Conservation (phyloP, 805 yeast species). For the Hanseniaspora lindneri region DNA sequence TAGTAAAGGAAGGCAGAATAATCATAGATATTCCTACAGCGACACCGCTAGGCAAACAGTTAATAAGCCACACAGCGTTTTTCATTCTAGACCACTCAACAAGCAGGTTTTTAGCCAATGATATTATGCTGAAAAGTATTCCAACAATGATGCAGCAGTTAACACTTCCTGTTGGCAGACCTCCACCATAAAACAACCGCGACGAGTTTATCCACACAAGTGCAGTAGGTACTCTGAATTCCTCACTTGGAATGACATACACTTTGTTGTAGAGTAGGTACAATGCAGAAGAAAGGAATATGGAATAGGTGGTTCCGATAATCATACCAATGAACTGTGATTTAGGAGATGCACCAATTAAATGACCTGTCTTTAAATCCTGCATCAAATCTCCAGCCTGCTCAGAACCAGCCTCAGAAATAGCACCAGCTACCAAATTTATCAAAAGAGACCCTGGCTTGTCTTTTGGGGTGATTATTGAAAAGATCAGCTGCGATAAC, state of each 20-base stretch:
- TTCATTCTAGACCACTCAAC: conserved; percentile 31
- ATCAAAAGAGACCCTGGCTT: conserved; percentile 75
- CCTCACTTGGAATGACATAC: conserved; percentile 71
- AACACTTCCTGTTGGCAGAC: conserved; percentile 69
- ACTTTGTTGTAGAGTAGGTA: conserved; percentile 70
- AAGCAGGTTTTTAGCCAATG: conserved; percentile 50
- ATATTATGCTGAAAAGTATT: conserved; percentile 51
- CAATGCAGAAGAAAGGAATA: conserved; percentile 65
- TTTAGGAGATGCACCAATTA: conserved; percentile 80
- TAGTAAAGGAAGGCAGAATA: conserved; percentile 83
- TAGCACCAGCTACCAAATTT: conserved; percentile 88
- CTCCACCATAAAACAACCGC: conserved; percentile 79
- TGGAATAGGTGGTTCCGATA: conserved; percentile 78
- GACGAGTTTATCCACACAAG: conserved; percentile 95
- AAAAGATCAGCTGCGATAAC: conserved; percentile 78
- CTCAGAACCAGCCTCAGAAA: conserved; percentile 97
- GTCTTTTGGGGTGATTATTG: conserved; percentile 57
- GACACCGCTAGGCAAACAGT: conserved; percentile 80
- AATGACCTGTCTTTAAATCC: conserved; percentile 87
- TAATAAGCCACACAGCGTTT: conserved; percentile 29
- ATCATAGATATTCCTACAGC: conserved; percentile 96
- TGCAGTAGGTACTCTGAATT: conserved; percentile 87
- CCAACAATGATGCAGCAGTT: conserved; percentile 54
- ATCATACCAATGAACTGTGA: conserved; percentile 88
- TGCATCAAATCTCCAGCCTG: conserved; percentile 98